These are phyloP conservation scores for Triticum monococcum DNA, from an alignment of 176 grass and related monocot species.

Conservation along the genomic window DNA sequence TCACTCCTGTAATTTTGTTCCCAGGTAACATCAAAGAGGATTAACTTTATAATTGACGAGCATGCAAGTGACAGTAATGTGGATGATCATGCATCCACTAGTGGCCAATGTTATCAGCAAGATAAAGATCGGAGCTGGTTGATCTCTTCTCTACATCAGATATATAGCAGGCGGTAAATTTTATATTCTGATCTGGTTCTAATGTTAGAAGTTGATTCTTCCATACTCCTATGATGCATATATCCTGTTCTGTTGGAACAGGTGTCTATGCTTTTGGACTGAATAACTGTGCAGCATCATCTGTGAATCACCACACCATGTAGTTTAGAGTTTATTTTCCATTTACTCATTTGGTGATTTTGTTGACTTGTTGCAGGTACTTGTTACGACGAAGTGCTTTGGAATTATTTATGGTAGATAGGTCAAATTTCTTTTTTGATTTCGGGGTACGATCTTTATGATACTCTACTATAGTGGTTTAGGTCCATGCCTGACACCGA, in stretches of 20 bases:
- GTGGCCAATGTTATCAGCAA: constrained; percentile 54
- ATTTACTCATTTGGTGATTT: constrained; percentile 25
- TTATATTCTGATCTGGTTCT: constrained; percentile 26
- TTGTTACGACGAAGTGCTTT: constrained; percentile 93
- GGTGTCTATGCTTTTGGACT: not conserved
- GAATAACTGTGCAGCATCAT: not conserved
- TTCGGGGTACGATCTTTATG: constrained; percentile 64
- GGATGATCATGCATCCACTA: constrained; percentile 54
- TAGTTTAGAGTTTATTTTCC: not conserved
- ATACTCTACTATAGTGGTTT: constrained; percentile 15
- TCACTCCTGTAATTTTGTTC: constrained; percentile 29
- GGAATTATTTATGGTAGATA: constrained; percentile 98
- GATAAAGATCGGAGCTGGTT: constrained; percentile 98
- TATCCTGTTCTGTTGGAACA: constrained; percentile 20
- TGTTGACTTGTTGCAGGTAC: constrained; percentile 63
- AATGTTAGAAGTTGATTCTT: constrained; percentile 33
- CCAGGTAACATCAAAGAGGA: constrained; percentile 96
- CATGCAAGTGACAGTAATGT: constrained; percentile 44
- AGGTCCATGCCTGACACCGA: constrained; percentile 16
- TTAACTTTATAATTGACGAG: constrained; percentile 91
- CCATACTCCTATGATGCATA: constrained; percentile 11
- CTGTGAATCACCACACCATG: not conserved
- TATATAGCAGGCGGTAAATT: constrained; percentile 90
- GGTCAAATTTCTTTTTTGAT: constrained; percentile 98
- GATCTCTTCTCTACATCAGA: constrained; percentile 95